Evolutionary conservation across 2,329 filamentous ascomycete genomes (phyloP), one percentile per base, ranked within the genome.

Genomic region (Diatrype stigma): DNA sequence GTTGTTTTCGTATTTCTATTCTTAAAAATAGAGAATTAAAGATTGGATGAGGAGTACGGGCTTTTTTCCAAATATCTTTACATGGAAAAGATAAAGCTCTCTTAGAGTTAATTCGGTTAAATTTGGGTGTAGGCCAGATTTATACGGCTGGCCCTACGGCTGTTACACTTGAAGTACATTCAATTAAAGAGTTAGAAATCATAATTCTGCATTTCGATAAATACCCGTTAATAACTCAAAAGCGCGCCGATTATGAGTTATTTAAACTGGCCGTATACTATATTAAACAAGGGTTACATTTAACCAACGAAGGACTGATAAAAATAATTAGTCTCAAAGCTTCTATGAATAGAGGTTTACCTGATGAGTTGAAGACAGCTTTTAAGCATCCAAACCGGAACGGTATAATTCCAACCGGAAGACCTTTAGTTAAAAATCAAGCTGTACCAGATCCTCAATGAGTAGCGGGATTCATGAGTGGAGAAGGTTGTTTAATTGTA

Each of bases 141-240:
- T n/a, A n/a, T n/a, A n/a, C n/a, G n/a, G n/a, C n/a, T n/a, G n/a
- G n/a, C n/a, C n/a, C n/a, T n/a, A n/a, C n/a, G n/a, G n/a, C n/a
- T 34, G 30, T 34, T 14, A 34, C 30, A 34, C 14, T 34, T 34
- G 14, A 34, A 34, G 30, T 34, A 34, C 7, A 7, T 34, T 34
- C 30, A 7, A 34, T 34, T 14, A 7, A 7, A 7, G 7, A 34
- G 30, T 34, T 34, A 34, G 30, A 34, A 34, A 34, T 7, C 7
- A 47, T 47, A 35, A 50, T 57, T 45, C 19, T 42, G 12, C 51
- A 52, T 53, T 56, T 58, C 50, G 51, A 55, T 49, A 53, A 56
- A 49, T 58, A 53, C 52, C 52, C 56, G 47, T 55, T 58, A 45
- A 46, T 55, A 42, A 51, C 56, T 50, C 23, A 55, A 54, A 58